These are phyloP conservation scores for Penicillium decumbens DNA, from an alignment of 2,329 filamentous ascomycete genomes.

Conservation along the genomic window DNA sequence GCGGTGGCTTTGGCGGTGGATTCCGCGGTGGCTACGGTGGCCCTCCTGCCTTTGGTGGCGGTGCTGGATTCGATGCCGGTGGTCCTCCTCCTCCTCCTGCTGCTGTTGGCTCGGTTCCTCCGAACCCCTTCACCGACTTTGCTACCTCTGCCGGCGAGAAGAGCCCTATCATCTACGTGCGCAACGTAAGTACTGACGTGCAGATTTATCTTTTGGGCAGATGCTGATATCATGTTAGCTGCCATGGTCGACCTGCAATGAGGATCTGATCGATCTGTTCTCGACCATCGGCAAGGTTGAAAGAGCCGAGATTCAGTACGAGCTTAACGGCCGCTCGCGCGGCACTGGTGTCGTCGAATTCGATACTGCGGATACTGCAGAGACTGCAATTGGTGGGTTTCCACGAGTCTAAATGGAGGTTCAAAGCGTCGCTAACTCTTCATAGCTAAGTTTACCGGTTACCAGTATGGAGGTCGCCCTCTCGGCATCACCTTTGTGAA, in stretches of 20 bases:
- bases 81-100: constrained; percentile 22
- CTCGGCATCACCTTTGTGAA: constrained; percentile 91
- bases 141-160: constrained; percentile 82
- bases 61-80: constrained; percentile 45
- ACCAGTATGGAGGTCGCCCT: constrained; percentile 93
- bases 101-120: constrained; percentile 49
- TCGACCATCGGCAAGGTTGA: constrained; percentile 97
- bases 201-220: background rate
- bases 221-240: constrained; percentile 53
- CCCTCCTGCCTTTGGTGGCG: constrained; percentile 32
- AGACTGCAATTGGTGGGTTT: constrained; percentile 74
- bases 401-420: background rate
- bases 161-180: constrained; percentile 83
- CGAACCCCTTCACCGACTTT: constrained; percentile 91
- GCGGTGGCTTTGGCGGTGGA: constrained; percentile 50
- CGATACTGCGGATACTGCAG: constrained; percentile 73
- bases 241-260: constrained; percentile 98
- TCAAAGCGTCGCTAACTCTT: constrained; percentile 18
- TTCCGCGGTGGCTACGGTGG: constrained; percentile 45
- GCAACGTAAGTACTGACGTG: constrained; percentile 69
- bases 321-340: constrained; percentile 89
- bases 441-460: constrained; percentile 87
- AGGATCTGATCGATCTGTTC: constrained; percentile 93
- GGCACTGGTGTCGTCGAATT: constrained; percentile 97
- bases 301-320: constrained; percentile 98